Base-by-base conservation (phyloP, 78 protist genomes). In the Dictyostelium brefeldianum region DNA sequence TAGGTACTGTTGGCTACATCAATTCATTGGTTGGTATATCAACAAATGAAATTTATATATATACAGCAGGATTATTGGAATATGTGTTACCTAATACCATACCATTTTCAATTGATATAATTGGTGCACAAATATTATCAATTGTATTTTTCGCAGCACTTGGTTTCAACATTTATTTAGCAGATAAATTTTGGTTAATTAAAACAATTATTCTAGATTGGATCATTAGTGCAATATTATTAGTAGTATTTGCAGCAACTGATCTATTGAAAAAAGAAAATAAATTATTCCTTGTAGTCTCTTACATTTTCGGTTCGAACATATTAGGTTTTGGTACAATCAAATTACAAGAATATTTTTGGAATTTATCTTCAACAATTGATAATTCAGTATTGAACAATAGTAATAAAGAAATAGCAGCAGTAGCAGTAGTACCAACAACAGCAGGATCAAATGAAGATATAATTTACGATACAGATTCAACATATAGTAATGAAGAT, bases 131-230 rank as follows among this genome's bases (percentile, higher is more conserved):
- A 56, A 41, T 14, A 1, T 65, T 27, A 3, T 5, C 50, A 3
- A 65, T 54, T 18, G 2, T 74, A 17, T 74, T 87, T 25, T 74
- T 74, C n/a, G 10, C 27, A 6, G 12, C 41, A 9, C 27, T 87
- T 14, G 57, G 59, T 4, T 47, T 36, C 22, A 59, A 59, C 56
- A 20, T 77, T 15, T 36, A 64, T 70, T 56, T 87, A 5, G 92
- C 92, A 1, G 92, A 87, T 12, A 79, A 80, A 17, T 77, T 87
- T 59, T 87, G 92, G 92, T 51, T 87, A 81, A 48, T 64, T 7
- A 87, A 87, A 41, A 77, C 92, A 5, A 77, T 87, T 41, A 56
- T 87, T 27, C 54, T 87, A 51, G 92, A 87, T 50, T 87, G 92
- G 92, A 48, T 87, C 0, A 3, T 74, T 29, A 71, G 50, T 59